Percentiles rank a stretch among this genome's conserved stretches.
phyloP scores from a whole-genome alignment of 352 stramenopile species.

The Pythium periplocum region DNA sequence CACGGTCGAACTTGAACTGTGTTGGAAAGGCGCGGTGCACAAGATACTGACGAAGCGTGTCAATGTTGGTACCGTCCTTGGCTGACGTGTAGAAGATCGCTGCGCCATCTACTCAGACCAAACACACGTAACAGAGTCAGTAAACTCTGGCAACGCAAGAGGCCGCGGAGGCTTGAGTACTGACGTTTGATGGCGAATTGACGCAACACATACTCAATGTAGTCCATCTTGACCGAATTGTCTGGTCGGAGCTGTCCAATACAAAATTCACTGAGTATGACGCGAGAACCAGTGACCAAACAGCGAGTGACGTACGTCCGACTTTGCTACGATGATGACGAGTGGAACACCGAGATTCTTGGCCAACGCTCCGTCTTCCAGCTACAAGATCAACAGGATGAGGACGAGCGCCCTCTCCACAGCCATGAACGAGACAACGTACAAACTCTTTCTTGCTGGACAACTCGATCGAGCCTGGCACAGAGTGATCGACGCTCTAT shows the following conservation, averaged over 20 bases:
- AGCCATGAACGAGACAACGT: slow-evolving; percentile 8
- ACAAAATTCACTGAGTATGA: too few species aligned
- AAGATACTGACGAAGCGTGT: slow-evolving; percentile 69
- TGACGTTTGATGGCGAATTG: slow-evolving; percentile 77
- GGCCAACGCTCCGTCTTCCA: slow-evolving; percentile 70
- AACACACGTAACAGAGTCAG: background rate
- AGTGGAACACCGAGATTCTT: slow-evolving; percentile 79
- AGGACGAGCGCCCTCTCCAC: background rate
- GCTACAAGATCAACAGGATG: slow-evolving; percentile 17
- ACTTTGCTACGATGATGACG: slow-evolving; percentile 68
- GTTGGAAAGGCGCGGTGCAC: slow-evolving; percentile 61
- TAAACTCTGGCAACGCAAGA: background rate
- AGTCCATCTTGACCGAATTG: slow-evolving; percentile 84
- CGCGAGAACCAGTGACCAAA: background rate
- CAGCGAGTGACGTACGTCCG: slow-evolving; percentile 41
- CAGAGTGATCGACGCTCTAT: slow-evolving; percentile 54
- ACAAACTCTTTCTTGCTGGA: slow-evolving; percentile 67
- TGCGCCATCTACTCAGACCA: slow-evolving; percentile 42
- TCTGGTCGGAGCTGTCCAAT: slow-evolving; percentile 48
- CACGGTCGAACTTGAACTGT: slow-evolving; percentile 62
- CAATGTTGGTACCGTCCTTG: slow-evolving; percentile 71
- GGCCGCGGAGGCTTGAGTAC: slow-evolving; percentile 5
- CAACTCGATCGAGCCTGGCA: slow-evolving; percentile 43
- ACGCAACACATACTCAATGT: slow-evolving; percentile 74
- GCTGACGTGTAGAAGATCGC: slow-evolving; percentile 78